Evolutionary conservation across 2,329 filamentous ascomycete species (phyloP), one percentile per base, ranked within the genome.

Genomic region (Clonostachys chloroleuca): DNA sequence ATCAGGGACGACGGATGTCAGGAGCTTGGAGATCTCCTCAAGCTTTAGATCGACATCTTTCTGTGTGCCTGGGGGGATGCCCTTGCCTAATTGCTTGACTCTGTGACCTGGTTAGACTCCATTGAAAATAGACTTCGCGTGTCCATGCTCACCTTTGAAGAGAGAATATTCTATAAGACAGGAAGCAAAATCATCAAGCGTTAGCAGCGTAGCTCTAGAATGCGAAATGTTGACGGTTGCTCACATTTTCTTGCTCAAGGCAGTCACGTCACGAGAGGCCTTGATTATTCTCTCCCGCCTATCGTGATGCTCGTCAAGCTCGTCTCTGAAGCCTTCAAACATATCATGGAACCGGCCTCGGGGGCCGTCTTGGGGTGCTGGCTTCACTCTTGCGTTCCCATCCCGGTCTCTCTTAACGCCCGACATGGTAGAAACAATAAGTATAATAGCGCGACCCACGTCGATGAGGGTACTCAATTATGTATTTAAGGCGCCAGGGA

Each of bases 161-260:
- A 7, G 54, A 48, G 42, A 56, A 56, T 56, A 20, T 52, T 56
- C 18, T 42, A 5, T 12, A 37, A 34, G 9, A 33, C 33, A 17
- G 46, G 49, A 37, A 53, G 48, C 7, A 44, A 16, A 9, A 24
- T 13, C 13, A 5, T n/a, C 42, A 24, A 24, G 9, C 17, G 30
- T 34, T 30, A 14, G 35, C 14, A 35, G 6, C 14, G 8, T 20
- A 18, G 9, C 17, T 33, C 17, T 5, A 14, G 33, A 30, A 30
- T 4, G 24, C 8, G 10, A 30, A 30, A n/a, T 17, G 17, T 24
- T 34, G 1, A 35, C 6, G 12, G 5, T 4, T 17, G 43, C 77
- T 70, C 68, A 95, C 91, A 97, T 95, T 72, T 97, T 99, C 76
- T 99, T 99, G 68, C 90, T 96, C 46, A 91, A 75, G 0, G 90